Evolutionary conservation across 2,329 filamentous ascomycete species (phyloP).

Genomic region (Niveomyces coronatus): DNA sequence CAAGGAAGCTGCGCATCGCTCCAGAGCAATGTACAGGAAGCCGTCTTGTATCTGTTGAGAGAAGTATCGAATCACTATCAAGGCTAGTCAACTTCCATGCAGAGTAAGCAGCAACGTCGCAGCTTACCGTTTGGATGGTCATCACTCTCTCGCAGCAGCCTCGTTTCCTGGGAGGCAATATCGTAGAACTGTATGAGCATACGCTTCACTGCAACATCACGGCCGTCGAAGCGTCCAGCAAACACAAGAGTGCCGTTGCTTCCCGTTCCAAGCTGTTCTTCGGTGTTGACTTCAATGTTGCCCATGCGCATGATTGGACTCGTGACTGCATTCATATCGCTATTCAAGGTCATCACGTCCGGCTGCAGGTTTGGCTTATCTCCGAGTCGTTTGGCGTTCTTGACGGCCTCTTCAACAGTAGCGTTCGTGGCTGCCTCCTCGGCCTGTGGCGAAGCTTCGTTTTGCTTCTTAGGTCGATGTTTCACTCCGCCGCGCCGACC

Average conservation of each 20-base stretch:
- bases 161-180: conserved; percentile 88
- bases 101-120: not conserved
- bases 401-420: conserved; percentile 52
- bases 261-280: conserved; percentile 60
- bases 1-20: conserved; percentile 86
- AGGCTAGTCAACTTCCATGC: conserved; percentile 16
- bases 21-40: conserved; percentile 92
- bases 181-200: conserved; percentile 96
- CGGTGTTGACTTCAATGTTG: conserved; percentile 53
- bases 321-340: conserved; percentile 49
- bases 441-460: conserved; percentile 40
- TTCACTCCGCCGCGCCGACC: conserved; percentile 63
- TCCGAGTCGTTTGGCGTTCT: conserved; percentile 48
- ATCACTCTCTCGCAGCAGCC: conserved; percentile 81
- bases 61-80: conserved; percentile 91
- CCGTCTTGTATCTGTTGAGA: conserved; percentile 80
- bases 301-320: conserved; percentile 51
- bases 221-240: conserved; percentile 85
- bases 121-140: conserved; percentile 74
- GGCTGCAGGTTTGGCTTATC: conserved; percentile 45
- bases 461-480: conserved; percentile 48
- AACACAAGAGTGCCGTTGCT: conserved; percentile 98
- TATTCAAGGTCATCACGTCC: conserved; percentile 47
- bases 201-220: conserved; percentile 89
- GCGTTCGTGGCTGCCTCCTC: conserved; percentile 33